phyloP scores from a whole-genome alignment of 805 yeast genomes.

The Zygotorulaspora chibaensis region DNA sequence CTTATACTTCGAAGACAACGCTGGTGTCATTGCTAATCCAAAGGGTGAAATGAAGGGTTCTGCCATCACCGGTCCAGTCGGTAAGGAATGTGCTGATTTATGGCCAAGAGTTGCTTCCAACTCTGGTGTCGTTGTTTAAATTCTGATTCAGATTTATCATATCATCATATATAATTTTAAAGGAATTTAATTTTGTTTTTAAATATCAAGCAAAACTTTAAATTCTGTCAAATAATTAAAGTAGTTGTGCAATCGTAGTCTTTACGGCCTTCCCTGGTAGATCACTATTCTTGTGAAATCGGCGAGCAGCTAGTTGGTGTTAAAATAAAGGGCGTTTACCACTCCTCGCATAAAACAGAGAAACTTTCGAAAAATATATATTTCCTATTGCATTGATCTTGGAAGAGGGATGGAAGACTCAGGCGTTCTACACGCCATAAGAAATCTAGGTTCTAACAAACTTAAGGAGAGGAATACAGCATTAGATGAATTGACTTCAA shows the following conservation, averaged over 20 bases:
- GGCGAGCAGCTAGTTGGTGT: background rate
- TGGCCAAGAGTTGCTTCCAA: constrained; percentile 99
- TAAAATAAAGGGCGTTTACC: no score
- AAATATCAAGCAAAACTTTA: constrained; percentile 7
- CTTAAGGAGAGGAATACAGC: constrained; percentile 54
- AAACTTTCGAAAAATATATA: background rate
- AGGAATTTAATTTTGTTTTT: constrained; percentile 18
- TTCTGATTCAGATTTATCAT: constrained; percentile 13
- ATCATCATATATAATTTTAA: constrained; percentile 12
- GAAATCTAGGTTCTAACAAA: constrained; percentile 44
- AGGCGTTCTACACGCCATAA: constrained; percentile 10
- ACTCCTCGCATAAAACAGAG: background rate
- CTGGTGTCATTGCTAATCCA: constrained; percentile 99
- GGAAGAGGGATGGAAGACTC: constrained; percentile 13
- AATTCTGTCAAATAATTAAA: constrained; percentile 2
- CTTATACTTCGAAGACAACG: constrained; percentile 99
- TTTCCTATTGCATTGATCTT: background rate
- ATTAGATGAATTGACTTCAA: constrained; percentile 38
- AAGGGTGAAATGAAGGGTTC: constrained; percentile 99
- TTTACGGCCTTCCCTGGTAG: background rate
- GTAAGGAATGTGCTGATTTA: constrained; percentile 99
- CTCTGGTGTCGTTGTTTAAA: constrained; percentile 99
- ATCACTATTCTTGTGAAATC: background rate
- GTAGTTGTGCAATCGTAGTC: background rate
- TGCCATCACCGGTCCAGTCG: constrained; percentile 99